These are phyloP conservation scores for Vaccinium darrowii DNA, from an alignment of 148 eudicot species.

Conservation along the genomic window DNA sequence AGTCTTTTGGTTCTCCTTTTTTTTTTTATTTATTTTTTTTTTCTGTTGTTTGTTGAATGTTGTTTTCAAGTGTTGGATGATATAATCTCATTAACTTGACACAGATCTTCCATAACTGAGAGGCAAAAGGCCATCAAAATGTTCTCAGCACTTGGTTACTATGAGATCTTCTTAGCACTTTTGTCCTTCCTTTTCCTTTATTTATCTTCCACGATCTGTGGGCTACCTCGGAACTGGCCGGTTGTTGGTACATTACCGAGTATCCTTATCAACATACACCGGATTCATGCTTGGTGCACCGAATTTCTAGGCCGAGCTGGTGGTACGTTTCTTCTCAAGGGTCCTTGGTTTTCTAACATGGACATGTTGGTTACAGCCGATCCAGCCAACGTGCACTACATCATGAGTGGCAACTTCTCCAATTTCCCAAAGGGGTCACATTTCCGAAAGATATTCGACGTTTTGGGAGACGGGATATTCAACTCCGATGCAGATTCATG, in stretches of 20 bases:
- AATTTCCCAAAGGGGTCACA: slow-evolving; percentile 55
- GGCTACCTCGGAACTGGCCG: slow-evolving; percentile 33
- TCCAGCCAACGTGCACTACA: slow-evolving; percentile 44
- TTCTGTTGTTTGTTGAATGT: background rate
- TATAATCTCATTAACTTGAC: background rate
- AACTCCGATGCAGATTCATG: slow-evolving; percentile 41
- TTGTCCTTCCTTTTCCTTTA: background rate
- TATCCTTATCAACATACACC: slow-evolving; percentile 23
- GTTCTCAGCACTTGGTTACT: background rate
- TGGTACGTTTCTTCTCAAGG: slow-evolving; percentile 34
- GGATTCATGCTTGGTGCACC: slow-evolving; percentile 24
- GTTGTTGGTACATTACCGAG: slow-evolving; percentile 47
- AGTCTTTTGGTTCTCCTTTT: too few species aligned
- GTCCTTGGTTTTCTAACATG: slow-evolving; percentile 57
- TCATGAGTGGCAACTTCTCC: slow-evolving; percentile 45
- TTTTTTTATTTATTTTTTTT: too few species aligned
- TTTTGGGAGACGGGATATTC: slow-evolving; percentile 55
- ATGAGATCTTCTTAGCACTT: background rate
- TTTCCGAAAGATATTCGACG: slow-evolving; percentile 43
- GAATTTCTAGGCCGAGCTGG: slow-evolving; percentile 10
- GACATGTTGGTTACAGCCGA: slow-evolving; percentile 34
- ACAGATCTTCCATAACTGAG: too few species aligned
- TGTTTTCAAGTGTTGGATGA: background rate
- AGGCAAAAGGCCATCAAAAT: background rate
- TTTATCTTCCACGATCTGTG: background rate